Evolutionary conservation across 345 rosid species (phyloP).

Genomic region (Eucalyptus shirleyi): DNA sequence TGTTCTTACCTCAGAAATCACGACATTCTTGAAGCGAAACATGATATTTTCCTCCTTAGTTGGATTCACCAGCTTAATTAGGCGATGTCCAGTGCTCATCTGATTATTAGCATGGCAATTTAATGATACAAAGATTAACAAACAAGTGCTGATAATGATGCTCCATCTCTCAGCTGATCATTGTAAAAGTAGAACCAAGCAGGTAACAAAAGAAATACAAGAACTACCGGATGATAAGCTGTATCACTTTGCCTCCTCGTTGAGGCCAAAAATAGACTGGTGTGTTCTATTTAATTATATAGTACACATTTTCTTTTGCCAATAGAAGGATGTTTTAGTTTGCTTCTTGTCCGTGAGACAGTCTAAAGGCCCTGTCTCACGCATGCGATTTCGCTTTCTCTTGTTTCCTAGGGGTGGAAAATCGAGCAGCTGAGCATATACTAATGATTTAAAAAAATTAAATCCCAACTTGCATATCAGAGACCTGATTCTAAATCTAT

Average conservation of each 20-base stretch:
- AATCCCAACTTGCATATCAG: background rate
- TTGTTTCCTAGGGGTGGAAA: background rate
- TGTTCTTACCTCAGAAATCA: background rate
- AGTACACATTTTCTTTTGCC: background rate
- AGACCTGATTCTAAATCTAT: background rate
- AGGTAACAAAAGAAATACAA: background rate
- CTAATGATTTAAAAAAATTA: background rate
- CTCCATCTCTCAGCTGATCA: background rate
- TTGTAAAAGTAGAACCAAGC: background rate
- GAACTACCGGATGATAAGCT: background rate
- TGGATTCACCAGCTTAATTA: background rate
- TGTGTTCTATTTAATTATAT: background rate
- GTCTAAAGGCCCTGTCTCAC: background rate
- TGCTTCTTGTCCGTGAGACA: background rate
- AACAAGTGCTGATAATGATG: background rate
- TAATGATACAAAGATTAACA: background rate
- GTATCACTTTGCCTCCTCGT: background rate
- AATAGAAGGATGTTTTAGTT: background rate
- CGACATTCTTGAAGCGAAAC: background rate
- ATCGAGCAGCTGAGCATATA: background rate
- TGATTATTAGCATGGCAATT: background rate
- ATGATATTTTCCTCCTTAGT: background rate
- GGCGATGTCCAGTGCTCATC: background rate
- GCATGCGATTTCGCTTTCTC: background rate
- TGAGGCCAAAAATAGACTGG: background rate